These are phyloP conservation scores for Scolecobasidium constrictum DNA, from an alignment of 2,329 filamentous ascomycete species.

Conservation along the genomic window DNA sequence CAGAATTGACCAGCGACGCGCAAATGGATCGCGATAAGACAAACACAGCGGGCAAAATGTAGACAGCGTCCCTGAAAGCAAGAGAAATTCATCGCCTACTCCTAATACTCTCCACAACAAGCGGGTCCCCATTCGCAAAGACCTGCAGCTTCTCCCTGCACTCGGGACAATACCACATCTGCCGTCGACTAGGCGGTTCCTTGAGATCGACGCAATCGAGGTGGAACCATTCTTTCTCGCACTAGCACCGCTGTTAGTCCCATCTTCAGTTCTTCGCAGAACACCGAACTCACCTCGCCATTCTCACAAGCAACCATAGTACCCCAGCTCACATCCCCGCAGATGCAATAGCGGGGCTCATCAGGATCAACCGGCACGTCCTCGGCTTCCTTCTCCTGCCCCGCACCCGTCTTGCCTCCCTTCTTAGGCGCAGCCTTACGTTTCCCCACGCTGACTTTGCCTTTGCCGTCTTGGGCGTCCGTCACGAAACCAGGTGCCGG, in stretches of 20 bases:
- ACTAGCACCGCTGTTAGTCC: too few species aligned
- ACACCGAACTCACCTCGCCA: slow-evolving; percentile 56
- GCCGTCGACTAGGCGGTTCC: slow-evolving; percentile 57
- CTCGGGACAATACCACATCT: slow-evolving; percentile 65
- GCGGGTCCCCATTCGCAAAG: slow-evolving; percentile 5
- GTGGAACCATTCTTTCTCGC: slow-evolving; percentile 79
- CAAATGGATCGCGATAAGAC: too few species aligned
- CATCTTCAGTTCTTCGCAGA: slow-evolving; percentile 10
- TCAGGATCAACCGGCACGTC: slow-evolving; percentile 52
- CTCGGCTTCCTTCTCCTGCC: slow-evolving; percentile 14
- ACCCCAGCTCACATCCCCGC: slow-evolving; percentile 70
- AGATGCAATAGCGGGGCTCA: slow-evolving; percentile 67
- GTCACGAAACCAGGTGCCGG: slow-evolving; percentile 66
- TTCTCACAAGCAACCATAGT: slow-evolving; percentile 80
- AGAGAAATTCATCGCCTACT: background rate
- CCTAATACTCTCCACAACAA: background rate
- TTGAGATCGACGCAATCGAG: slow-evolving; percentile 63
- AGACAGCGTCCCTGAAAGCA: too few species aligned
- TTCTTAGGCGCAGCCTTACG: slow-evolving; percentile 59
- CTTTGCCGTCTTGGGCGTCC: slow-evolving; percentile 47
- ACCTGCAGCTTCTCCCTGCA: slow-evolving; percentile 15
- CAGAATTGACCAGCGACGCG: too few species aligned
- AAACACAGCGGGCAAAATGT: too few species aligned
- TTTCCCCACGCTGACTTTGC: slow-evolving; percentile 59
- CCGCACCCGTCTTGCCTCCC: slow-evolving; percentile 28